phyloP scores from a whole-genome alignment of 2,329 filamentous ascomycete species.

The Septoria linicola region DNA sequence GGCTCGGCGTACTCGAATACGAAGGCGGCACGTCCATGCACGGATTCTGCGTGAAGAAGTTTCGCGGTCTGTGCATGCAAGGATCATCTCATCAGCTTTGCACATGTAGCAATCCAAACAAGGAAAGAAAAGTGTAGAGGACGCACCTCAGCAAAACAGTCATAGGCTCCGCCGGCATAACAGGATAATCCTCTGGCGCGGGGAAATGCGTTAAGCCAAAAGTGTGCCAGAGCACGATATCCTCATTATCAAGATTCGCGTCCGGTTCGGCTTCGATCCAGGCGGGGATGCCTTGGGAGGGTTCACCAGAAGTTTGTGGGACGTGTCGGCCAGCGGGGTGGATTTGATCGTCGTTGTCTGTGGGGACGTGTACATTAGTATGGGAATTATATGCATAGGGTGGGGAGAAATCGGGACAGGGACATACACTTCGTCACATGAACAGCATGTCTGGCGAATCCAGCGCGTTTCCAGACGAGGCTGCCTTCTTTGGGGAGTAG shows the following conservation, averaged over 20 bases:
- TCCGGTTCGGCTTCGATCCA: conserved; percentile 71
- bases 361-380: conserved; percentile 1
- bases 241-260: conserved; percentile 72
- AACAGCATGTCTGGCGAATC: conserved; percentile 81
- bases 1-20: conserved; percentile 70
- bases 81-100: too few relatives aligned
- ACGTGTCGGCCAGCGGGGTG: conserved; percentile 86
- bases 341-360: conserved; percentile 76
- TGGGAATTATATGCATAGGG: not conserved
- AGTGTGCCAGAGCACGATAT: conserved; percentile 90
- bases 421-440: conserved; percentile 82
- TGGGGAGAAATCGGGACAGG: not conserved
- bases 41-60: conserved; percentile 81
- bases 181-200: conserved; percentile 82
- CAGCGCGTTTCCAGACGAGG: conserved; percentile 85
- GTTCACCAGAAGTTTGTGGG: conserved; percentile 80
- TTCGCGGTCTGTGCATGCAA: too few relatives aligned
- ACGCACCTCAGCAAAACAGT: conserved; percentile 56
- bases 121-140: too few relatives aligned
- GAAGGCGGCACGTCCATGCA: conserved; percentile 77
- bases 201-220: conserved; percentile 92
- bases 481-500: conserved; percentile 78
- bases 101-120: too few relatives aligned
- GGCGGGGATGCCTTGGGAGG: conserved; percentile 67
- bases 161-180: conserved; percentile 73